Base-by-base conservation (phyloP, 257 asterid species). In the Solanum ossicruentum region DNA sequence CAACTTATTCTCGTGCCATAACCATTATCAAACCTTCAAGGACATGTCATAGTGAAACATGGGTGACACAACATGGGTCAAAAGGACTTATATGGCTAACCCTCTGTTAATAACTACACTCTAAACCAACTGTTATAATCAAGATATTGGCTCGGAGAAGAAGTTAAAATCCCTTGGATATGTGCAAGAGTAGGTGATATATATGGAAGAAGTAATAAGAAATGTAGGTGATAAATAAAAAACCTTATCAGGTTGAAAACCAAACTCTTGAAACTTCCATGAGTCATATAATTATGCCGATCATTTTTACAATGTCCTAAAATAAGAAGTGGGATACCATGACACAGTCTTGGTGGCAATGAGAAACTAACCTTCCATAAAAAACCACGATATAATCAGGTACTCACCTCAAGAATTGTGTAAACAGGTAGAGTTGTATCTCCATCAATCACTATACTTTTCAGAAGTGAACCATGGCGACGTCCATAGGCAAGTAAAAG, bases 401-500 rank as follows among this genome's bases (percentile, higher is more conserved):
- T 71, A 75, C 89, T 86, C 86, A 96, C 98, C 98, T 94, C 99
- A 67, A 94, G 92, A 88, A 96, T 94, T 8, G 99, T 94, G 91
- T 94, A 95, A 49, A 95, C 89, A 28, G 98, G 97, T 32, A 96
- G 89, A 1, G 97, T 94, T 79, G 91, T 85, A 57, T 94, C 99
- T 82, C 98, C 98, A 89, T 96, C 98, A 86, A 94, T 93, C 84
- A 96, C 95, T 13, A 94, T 97, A 86, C 98, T 94, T 87, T 93
- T 95, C 66, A 95, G 98, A 89, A 95, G 99, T 65, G 99, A 94
- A 88, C 88, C 90, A 85, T 95, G 99, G 83, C 99, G 99, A 70
- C 99, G 94, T 57, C 99, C 99, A 86, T 95, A 95, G 51, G 98
- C 98, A 83, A 95, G 98, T 89, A 95, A 91, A 78, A 95, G 90